Percentiles rank a stretch among this genome's conserved stretches.
These are phyloP conservation scores for Sarocladium oryzae DNA, from an alignment of 2,329 filamentous ascomycete genomes.

Conservation along the genomic window DNA sequence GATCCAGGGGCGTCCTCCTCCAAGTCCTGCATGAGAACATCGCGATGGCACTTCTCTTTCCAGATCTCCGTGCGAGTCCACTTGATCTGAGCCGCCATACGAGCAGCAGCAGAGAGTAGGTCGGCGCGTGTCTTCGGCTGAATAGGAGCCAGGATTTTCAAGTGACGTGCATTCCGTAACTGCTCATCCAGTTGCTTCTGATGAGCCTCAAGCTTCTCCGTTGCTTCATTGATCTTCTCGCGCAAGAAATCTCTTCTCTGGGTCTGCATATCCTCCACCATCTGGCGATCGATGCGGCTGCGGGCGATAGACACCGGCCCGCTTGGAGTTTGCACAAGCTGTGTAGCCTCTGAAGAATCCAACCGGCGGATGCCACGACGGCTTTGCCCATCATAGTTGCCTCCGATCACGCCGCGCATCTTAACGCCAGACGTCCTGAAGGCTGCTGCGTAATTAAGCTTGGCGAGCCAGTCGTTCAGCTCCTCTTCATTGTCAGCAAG, in stretches of 20 bases:
- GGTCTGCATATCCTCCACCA: conserved; percentile 78
- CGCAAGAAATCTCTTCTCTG: conserved; percentile 78
- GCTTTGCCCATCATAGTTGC: conserved; percentile 76
- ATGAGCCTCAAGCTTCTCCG: conserved; percentile 66
- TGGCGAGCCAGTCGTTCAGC: conserved; percentile 93
- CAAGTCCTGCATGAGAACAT: conserved; percentile 79
- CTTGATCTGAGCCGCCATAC: conserved; percentile 80
- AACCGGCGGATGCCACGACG: conserved; percentile 66
- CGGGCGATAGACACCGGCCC: conserved; percentile 69
- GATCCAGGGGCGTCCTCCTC: conserved; percentile 57
- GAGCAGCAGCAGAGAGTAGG: conserved; percentile 75
- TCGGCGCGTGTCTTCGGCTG: conserved; percentile 85
- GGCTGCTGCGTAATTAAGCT: conserved; percentile 92
- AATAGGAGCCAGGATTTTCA: conserved; percentile 83
- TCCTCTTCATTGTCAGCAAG: conserved; percentile 85
- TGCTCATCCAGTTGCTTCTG: conserved; percentile 78
- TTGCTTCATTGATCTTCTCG: conserved; percentile 74
- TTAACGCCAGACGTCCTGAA: conserved; percentile 88
- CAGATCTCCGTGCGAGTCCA: conserved; percentile 95
- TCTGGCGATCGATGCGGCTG: conserved; percentile 69
- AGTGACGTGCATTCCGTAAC: conserved; percentile 81
- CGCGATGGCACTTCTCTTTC: conserved; percentile 83
- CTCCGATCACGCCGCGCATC: conserved; percentile 80
- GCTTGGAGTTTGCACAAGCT: conserved; percentile 60
- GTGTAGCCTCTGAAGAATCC: conserved; percentile 53